Base-by-base conservation (phyloP, 2,329 filamentous ascomycete genomes). In the Talaromyces sp. region DNA sequence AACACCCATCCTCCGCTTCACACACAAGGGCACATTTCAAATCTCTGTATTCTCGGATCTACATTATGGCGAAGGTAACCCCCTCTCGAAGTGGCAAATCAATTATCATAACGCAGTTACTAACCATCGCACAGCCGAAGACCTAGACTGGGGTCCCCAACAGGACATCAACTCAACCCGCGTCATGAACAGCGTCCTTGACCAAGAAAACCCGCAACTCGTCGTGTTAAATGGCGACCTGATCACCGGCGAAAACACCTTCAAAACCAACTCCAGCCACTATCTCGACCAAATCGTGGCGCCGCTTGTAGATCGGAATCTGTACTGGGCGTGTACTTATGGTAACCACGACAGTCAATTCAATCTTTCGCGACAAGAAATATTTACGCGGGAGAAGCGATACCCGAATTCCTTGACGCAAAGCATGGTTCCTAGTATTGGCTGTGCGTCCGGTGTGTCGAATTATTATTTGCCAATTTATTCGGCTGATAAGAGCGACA, bases 181-280 rank as follows among this genome's bases (percentile, higher is more conserved):
- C n/a, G 65, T 65, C 10, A 65, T 67, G 38, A 58, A 61, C 22
- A 49, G 43, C 22, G 53, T 67, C 22, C 36, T 67, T 4, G 47
- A 58, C 25, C 29, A 38, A 13, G 65, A 67, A 53, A 31, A 36
- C 15, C 64, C 86, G 0, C 80, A 86, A 45, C 80, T 92, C 0
- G 88, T 89, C 0, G 85, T 92, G 0, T 75, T 92, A 31, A 92
- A 91, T 63, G 89, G 90, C 15, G 90, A 92, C 70, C 79, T 92
- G 3, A 88, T 91, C 63, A 89, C 89, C 0, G 89, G 89, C 45
- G 89, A 91, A 66, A 86, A 88, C 65, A 83, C 83, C 0, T 85
- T 79, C 67, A 65, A 80, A 3, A 76, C 83, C 3, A 89, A 89
- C 70, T 80, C 81, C 27, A 87, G 85, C 0, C 70, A 76, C 6